Conservation (phyloP, 169 alveolate species). For the Eimeria acervulina region DNA sequence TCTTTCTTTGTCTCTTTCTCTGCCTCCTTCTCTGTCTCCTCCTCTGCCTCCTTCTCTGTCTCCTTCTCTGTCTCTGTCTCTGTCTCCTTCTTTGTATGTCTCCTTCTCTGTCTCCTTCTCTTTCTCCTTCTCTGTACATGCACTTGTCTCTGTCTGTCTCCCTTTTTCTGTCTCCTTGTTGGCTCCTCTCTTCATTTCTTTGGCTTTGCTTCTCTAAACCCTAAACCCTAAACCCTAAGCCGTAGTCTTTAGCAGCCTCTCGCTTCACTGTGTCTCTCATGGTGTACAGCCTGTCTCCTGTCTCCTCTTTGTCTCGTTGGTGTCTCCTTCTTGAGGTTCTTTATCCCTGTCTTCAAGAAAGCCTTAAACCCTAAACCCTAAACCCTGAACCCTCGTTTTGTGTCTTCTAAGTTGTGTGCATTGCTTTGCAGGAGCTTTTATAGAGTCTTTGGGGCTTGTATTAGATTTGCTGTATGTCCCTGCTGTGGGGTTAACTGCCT, state of each 20-base stretch:
- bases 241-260: too few relatives aligned
- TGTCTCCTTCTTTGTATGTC: too few relatives aligned
- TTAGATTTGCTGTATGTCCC: not conserved
- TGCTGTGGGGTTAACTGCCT: not conserved
- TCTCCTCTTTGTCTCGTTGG: not conserved
- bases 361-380: conserved; percentile 20
- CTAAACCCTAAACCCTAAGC: too few relatives aligned
- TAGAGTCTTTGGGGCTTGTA: not conserved
- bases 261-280: too few relatives aligned
- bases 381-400: not conserved
- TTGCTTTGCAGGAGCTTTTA: conserved; percentile 6
- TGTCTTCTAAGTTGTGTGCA: not conserved
- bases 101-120: too few relatives aligned
- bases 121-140: too few relatives aligned
- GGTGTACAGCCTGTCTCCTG: not conserved
- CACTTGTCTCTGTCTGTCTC: too few relatives aligned
- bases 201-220: too few relatives aligned
- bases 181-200: too few relatives aligned
- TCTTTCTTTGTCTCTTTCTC: not conserved
- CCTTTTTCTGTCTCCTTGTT: too few relatives aligned
- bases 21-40: not conserved
- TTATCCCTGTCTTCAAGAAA: not conserved
- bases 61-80: not conserved
- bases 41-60: not conserved
- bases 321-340: not conserved